Evolutionary conservation across 2,329 filamentous ascomycete genomes (phyloP).

Genomic region (Botrytis fabae): DNA sequence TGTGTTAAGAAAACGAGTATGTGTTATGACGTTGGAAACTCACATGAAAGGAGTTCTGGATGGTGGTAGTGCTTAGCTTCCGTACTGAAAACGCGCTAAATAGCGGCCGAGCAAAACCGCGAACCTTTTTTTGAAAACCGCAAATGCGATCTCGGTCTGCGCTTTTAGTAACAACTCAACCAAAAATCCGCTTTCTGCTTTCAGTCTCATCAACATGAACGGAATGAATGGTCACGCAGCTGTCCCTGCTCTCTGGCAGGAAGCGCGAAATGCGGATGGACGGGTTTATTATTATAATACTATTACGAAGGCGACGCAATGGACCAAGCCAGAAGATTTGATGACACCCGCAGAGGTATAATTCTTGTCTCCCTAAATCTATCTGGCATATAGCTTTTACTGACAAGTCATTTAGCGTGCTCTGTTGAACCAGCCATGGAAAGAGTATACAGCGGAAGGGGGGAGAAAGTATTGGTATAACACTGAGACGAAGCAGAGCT

Average conservation of each 20-base stretch:
- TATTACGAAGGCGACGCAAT: conserved; percentile 83
- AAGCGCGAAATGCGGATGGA: conserved; percentile 78
- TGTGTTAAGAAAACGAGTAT: background rate
- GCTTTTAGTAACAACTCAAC: conserved; percentile 2
- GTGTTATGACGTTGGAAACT: conserved; percentile 5
- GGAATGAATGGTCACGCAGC: conserved; percentile 39
- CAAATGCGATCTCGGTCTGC: conserved; percentile 18
- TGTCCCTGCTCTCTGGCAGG: conserved; percentile 67
- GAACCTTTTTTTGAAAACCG: conserved; percentile 17
- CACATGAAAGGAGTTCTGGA: background rate
- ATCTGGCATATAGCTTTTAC: conserved; percentile 10
- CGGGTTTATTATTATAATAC: conserved; percentile 90
- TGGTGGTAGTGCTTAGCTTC: background rate
- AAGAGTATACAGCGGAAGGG: conserved; percentile 83
- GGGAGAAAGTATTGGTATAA: conserved; percentile 97
- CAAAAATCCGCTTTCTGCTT: conserved; percentile 16
- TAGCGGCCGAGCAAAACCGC: conserved; percentile 20
- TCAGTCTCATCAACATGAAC: conserved; percentile 30
- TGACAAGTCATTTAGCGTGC: conserved; percentile 59
- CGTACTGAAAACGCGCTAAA: conserved; percentile 15
- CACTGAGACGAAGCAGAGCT: conserved; percentile 85
- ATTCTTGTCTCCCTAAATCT: conserved; percentile 32
- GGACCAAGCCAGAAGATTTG: conserved; percentile 89
- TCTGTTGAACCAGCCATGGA: conserved; percentile 82
- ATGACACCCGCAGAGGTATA: conserved; percentile 79